Evolutionary conservation across 805 yeast species (phyloP).

Genomic region (Candida khao-thaluensis): DNA sequence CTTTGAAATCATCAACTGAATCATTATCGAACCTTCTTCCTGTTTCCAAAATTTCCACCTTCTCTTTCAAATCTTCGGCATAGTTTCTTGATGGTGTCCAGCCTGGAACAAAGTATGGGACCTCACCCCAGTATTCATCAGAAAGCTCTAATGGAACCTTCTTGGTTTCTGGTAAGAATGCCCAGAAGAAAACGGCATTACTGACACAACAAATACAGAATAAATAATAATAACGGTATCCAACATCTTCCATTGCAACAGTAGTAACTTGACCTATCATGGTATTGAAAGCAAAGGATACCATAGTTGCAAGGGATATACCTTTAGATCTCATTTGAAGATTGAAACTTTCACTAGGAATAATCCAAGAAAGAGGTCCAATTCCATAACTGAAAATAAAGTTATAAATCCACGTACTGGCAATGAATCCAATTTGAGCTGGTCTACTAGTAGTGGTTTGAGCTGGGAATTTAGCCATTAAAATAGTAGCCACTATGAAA

Average conservation of each 20-base stretch:
- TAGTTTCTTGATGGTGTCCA: conserved; percentile 17
- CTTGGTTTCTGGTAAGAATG: conserved; percentile 32
- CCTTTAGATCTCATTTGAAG: conserved; percentile 40
- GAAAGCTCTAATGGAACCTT: conserved; percentile 17
- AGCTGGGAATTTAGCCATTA: conserved; percentile 19
- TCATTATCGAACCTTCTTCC: conserved; percentile 27
- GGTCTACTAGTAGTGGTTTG: conserved; percentile 23
- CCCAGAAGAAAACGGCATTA: conserved; percentile 30
- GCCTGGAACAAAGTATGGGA: conserved; percentile 17
- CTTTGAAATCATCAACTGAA: conserved; percentile 30
- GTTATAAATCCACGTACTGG: conserved; percentile 25
- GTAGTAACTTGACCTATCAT: conserved; percentile 34
- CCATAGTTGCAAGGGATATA: conserved; percentile 28
- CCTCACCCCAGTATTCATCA: conserved; percentile 17
- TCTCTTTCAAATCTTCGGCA: conserved; percentile 15
- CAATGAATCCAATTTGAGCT: conserved; percentile 38
- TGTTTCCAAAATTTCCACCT: conserved; percentile 11
- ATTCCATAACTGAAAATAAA: conserved; percentile 33
- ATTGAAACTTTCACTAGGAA: conserved; percentile 39
- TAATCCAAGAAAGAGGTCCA: conserved; percentile 39
- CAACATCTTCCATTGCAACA: conserved; percentile 23
- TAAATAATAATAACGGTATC: conserved; percentile 21
- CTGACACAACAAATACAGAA: conserved; percentile 23
- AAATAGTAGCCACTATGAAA: conserved; percentile 25
- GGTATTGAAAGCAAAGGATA: conserved; percentile 30